Evolutionary conservation across 495 filamentous ascomycete species (phyloP).

Genomic region (Neurospora sp.): DNA sequence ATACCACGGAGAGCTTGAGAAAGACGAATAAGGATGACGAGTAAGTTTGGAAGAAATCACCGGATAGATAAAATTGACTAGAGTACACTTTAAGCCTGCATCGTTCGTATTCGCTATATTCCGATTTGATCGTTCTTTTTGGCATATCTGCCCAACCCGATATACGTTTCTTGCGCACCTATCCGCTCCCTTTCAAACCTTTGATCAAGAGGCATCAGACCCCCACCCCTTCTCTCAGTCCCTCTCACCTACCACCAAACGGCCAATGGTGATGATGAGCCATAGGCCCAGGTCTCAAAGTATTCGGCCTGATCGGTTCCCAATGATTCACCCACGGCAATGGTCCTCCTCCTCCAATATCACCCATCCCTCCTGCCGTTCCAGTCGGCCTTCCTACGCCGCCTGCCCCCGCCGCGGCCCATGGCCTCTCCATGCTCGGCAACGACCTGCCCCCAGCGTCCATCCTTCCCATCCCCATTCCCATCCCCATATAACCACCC

Average conservation of each 20-base stretch:
- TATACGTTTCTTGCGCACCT: not conserved
- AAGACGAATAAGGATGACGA: conserved; percentile 32
- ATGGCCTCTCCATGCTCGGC: not conserved
- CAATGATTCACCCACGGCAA: not conserved
- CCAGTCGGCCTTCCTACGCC: not conserved
- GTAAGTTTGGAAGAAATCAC: conserved; percentile 2
- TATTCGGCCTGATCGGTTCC: not conserved
- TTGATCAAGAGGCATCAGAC: not conserved
- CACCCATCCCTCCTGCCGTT: not conserved
- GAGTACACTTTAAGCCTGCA: not conserved
- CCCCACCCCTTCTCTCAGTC: not conserved
- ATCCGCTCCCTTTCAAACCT: not conserved
- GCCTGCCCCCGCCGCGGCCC: not conserved
- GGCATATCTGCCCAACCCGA: not conserved
- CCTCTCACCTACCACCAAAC: not conserved
- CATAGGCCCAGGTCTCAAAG: not conserved
- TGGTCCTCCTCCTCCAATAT: not conserved
- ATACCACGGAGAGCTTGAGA: conserved; percentile 60
- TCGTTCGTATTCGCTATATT: not conserved
- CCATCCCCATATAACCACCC: not conserved
- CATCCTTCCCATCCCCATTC: not conserved
- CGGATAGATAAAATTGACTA: not conserved
- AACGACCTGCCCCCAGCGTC: not conserved
- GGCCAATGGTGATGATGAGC: conserved; percentile 3
- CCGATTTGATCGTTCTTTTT: not conserved